Percentiles rank a stretch among this genome's conserved stretches.
phyloP scores from a whole-genome alignment of 139 green algal genomes.

The Coelastrella sp. region DNA sequence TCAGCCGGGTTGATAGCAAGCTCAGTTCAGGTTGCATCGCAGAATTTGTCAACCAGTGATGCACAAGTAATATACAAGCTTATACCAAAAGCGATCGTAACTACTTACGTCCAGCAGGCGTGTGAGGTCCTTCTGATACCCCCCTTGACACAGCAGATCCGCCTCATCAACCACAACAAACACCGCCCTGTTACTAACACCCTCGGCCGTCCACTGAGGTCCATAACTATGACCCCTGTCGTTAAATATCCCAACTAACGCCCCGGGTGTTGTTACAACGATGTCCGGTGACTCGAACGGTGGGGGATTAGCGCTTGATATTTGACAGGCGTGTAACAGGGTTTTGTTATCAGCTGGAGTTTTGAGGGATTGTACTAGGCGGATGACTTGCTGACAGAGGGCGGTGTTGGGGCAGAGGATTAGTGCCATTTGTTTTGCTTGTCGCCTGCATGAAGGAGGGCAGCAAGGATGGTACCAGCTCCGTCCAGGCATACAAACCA shows the following conservation, averaged over 20 bases:
- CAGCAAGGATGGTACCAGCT: not conserved
- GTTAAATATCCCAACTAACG: constrained; percentile 67
- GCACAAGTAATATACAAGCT: too few species aligned
- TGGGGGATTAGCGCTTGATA: constrained; percentile 63
- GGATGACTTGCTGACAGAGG: constrained; percentile 88
- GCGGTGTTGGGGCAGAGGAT: constrained; percentile 92
- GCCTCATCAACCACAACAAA: constrained; percentile 96
- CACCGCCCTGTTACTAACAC: constrained; percentile 54
- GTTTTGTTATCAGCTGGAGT: constrained; percentile 37
- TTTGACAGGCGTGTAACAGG: constrained; percentile 37
- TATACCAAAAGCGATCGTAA: not conserved
- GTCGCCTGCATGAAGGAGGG: not conserved
- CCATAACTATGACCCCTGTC: constrained; percentile 64
- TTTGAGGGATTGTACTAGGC: not conserved
- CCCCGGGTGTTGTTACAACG: constrained; percentile 82
- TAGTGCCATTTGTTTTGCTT: constrained; percentile 64
- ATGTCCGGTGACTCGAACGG: constrained; percentile 76
- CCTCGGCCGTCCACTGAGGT: constrained; percentile 75
- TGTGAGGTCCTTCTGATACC: constrained; percentile 74
- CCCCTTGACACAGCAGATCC: constrained; percentile 90
- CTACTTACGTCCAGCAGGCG: constrained; percentile 75
- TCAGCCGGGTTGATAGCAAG: too few species aligned
- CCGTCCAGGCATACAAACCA: not conserved
- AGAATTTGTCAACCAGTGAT: too few species aligned
- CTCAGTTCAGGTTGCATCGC: too few species aligned